phyloP scores from a whole-genome alignment of 352 stramenopile species.

The Discostella stelligera region DNA sequence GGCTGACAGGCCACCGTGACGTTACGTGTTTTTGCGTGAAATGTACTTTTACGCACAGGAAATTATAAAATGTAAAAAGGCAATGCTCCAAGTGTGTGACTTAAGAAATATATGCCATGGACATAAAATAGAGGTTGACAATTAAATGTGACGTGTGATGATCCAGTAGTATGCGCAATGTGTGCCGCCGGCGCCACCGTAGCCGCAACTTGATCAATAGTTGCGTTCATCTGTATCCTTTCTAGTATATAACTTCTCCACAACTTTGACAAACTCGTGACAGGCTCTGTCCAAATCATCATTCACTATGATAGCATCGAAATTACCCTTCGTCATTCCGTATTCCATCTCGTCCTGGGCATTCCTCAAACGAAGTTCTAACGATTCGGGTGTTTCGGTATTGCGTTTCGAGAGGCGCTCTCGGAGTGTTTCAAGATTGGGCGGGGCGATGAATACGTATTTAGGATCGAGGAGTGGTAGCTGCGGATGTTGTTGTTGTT shows the following conservation, averaged over 20 bases:
- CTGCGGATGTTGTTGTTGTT: background rate
- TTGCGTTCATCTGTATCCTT: no score
- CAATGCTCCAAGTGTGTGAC: background rate
- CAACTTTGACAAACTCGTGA: slow-evolving; percentile 38
- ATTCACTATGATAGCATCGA: slow-evolving; percentile 71
- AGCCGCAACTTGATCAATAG: no score
- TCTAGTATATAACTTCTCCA: slow-evolving; percentile 48
- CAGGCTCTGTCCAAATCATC: slow-evolving; percentile 61
- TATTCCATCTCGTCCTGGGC: slow-evolving; percentile 91
- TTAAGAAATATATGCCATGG: background rate
- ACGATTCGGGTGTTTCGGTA: slow-evolving; percentile 94
- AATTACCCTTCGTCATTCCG: slow-evolving; percentile 56
- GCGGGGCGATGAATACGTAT: slow-evolving; percentile 96
- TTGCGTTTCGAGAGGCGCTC: slow-evolving; percentile 87
- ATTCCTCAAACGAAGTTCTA: slow-evolving; percentile 91
- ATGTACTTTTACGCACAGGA: background rate
- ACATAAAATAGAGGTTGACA: background rate
- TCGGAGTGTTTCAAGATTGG: slow-evolving; percentile 91
- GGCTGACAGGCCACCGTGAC: background rate
- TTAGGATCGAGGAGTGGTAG: slow-evolving; percentile 83
- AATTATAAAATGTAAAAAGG: background rate
- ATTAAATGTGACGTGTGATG: background rate
- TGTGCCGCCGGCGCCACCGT: background rate
- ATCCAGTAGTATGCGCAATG: background rate
- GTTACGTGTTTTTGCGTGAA: background rate